Base-by-base conservation (phyloP, 306 rosid genomes). In the Citrullus mucosospermus region DNA sequence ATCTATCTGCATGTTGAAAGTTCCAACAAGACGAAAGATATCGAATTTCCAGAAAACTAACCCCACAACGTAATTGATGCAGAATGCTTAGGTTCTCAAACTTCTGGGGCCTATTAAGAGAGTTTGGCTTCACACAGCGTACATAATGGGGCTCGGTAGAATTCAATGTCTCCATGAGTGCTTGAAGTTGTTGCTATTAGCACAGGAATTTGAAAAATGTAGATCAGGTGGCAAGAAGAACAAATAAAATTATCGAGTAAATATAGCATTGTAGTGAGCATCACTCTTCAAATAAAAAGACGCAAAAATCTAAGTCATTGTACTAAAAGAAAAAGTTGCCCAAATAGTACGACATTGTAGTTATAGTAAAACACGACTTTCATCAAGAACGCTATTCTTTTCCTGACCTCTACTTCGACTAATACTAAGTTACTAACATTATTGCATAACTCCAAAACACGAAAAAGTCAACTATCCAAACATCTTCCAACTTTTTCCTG, bases 51-150 rank as follows among this genome's bases (percentile, higher is more conserved):
- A 51, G 80, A 70, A 50, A 80, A 91, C 98, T 88, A 15, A 95
- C 98, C 96, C 98, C 98, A 38, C 97, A 95, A 70, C 98, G 97
- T 66, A 95, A 83, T 77, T 95, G 98, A 84, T 95, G 98, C 78
- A 92, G 83, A 86, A 95, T 89, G 76, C 98, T 95, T 78, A 79
- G 82, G 81, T 86, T 95, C 90, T 95, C 98, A 86, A 95, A 95
- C 57, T 82, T 87, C 58, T 95, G 98, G 1, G 98, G 97, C 60
- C 53, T 95, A 84, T 95, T 95, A 83, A 89, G 83, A 77, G 97
- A 92, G 84, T 92, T 95, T 50, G 98, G 98, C 85, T 95, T 95
- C 88, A 95, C 97, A 74, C 98, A 95, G 46, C 98, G 93, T 78
- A 95, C 82, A 84, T 95, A 95, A 85, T 95, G 97, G 77, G 98